Base-by-base conservation (phyloP, 768 basidiomycete species). In the Pisolithus orientalis region DNA sequence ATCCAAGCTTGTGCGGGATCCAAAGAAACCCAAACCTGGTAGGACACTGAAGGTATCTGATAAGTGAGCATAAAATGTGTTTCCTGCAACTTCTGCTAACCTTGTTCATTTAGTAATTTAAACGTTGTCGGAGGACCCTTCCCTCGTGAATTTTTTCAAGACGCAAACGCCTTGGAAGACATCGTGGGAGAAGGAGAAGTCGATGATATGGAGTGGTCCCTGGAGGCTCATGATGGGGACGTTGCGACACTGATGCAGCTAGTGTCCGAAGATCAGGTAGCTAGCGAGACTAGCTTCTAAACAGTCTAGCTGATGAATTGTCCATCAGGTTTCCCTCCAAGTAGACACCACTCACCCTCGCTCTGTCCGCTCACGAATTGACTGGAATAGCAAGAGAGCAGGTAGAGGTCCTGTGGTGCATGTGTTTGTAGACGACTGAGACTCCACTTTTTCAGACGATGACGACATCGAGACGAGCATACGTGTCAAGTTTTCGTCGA, bases 361-460 rank as follows among this genome's bases (percentile, higher is more conserved):
- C 55, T 70, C 73, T 5, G 77, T 82, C 38, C 78, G 84, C 6
- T 64, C 72, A 25, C 70, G 65, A 10, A 70, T 87, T 34, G 88
- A 91, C 61, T 91, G 86, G 80, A 90, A 90, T 58, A 95, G 90
- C 67, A 91, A 91, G 71, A 90, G 90, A 75, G 85, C 87, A 57
- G 89, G 90, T 87, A 55, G 75, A 29, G 8, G 21, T 9, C 29
- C 37, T 37, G 50, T 37, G 48, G 13, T 42, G 21, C 17, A 6
- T 46, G 45, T 49, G 9, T n/a, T 40, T 43, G 9, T 13, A 24
- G 48, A 39, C 29, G 27, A 17, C 39, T 48, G 55, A 57, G 56
- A 49, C 45, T 13, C 11, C 34, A 21, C 54, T 38, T 32, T 28
- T 40, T 38, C 57, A 92, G 90, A 90, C 62, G 90, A 94, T 60